phyloP scores from a whole-genome alignment of 345 rosid species.

The Ceriops decandra region DNA sequence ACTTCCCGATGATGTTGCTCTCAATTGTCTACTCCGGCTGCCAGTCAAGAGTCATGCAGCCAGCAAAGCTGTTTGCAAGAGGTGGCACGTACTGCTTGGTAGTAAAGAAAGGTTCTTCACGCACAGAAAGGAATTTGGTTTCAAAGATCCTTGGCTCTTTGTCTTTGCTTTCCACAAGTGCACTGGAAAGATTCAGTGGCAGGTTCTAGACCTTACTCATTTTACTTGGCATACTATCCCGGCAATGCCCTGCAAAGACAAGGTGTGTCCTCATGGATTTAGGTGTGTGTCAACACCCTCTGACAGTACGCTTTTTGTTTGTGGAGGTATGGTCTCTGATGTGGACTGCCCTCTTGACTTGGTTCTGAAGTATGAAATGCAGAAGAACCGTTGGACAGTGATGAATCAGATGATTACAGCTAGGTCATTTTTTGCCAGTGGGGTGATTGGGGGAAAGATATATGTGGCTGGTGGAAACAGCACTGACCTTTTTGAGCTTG shows the following conservation, averaged over 20 bases:
- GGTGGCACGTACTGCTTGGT: slow-evolving; percentile 68
- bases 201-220: slow-evolving; percentile 64
- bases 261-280: slow-evolving; percentile 73
- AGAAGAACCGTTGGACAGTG: slow-evolving; percentile 76
- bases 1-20: slow-evolving; percentile 83
- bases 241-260: slow-evolving; percentile 76
- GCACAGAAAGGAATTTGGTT: slow-evolving; percentile 59
- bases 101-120: slow-evolving; percentile 67
- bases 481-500: slow-evolving; percentile 60
- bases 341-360: slow-evolving; percentile 70
- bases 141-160: slow-evolving; percentile 82
- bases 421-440: slow-evolving; percentile 75
- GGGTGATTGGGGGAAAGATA: slow-evolving; percentile 63
- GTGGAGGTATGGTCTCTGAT: slow-evolving; percentile 84
- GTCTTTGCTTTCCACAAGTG: slow-evolving; percentile 69
- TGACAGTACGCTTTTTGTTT: slow-evolving; percentile 65
- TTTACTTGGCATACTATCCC: slow-evolving; percentile 83
- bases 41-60: slow-evolving; percentile 64
- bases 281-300: slow-evolving; percentile 59
- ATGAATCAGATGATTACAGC: slow-evolving; percentile 57
- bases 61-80: slow-evolving; percentile 68
- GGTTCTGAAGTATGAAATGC: slow-evolving; percentile 77
- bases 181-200: slow-evolving; percentile 79
- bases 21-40: slow-evolving; percentile 68
- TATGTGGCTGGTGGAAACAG: slow-evolving; percentile 88